Percentiles rank a stretch among this genome's conserved stretches.
phyloP scores from a whole-genome alignment of 2,329 filamentous ascomycete genomes.

The Saccharata proteae region DNA sequence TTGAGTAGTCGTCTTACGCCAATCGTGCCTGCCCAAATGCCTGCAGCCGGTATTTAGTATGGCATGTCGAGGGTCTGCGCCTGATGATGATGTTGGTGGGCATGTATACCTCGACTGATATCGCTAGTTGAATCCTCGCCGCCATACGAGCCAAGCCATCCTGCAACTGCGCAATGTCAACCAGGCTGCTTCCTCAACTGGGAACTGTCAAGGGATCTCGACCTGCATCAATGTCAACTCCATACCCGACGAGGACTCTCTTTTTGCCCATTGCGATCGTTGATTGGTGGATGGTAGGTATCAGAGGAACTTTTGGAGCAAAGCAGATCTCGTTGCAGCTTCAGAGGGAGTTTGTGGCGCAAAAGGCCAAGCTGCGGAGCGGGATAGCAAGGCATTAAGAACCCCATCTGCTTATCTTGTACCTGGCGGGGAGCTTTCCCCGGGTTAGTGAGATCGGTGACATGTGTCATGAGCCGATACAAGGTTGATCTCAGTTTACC shows the following conservation, averaged over 20 bases:
- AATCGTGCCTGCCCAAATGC: constrained; percentile 56
- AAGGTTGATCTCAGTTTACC: no score
- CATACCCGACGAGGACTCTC: constrained; percentile 47
- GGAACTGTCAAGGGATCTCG: constrained; percentile 23
- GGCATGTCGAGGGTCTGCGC: background rate
- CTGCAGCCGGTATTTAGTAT: constrained; percentile 20
- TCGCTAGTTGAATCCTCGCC: constrained; percentile 61
- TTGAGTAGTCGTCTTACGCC: constrained; percentile 56
- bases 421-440: no score
- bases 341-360: no score
- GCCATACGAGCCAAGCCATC: constrained; percentile 65
- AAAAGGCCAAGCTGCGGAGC: no score
- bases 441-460: no score
- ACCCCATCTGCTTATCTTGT: no score
- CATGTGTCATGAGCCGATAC: no score
- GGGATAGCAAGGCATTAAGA: no score
- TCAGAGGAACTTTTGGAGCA: no score
- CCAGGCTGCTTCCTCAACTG: background rate
- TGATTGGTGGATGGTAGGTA: no score
- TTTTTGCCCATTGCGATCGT: constrained; percentile 35
- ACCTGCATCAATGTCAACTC: constrained; percentile 64
- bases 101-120: constrained; percentile 53
- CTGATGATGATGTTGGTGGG: background rate
- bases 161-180: constrained; percentile 43
- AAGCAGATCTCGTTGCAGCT: no score